Evolutionary conservation across 345 rosid genomes (phyloP).

Genomic region (Aethionema arabicum): DNA sequence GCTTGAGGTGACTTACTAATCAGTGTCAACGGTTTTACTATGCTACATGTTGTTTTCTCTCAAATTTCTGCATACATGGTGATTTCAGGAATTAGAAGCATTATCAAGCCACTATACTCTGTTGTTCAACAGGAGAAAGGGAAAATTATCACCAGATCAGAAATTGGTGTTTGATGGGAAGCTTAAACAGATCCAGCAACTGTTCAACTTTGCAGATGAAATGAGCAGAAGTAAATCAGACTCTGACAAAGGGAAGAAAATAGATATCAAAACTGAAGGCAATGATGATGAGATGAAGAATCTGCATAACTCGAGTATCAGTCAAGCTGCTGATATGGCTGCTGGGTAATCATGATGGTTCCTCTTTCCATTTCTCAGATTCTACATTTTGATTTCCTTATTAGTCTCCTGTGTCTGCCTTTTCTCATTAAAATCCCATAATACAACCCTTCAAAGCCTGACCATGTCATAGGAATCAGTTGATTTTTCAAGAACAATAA

Average conservation of each 20-base stretch:
- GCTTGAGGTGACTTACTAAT: constrained; percentile 64
- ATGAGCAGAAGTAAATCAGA: constrained; percentile 51
- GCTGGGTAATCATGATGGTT: constrained; percentile 60
- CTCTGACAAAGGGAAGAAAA: constrained; percentile 81
- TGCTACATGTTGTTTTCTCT: constrained; percentile 16
- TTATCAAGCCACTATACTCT: constrained; percentile 80
- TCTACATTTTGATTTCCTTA: constrained; percentile 7
- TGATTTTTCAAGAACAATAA: not conserved
- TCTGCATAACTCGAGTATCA: constrained; percentile 73
- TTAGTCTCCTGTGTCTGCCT: constrained; percentile 1
- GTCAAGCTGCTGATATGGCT: constrained; percentile 98
- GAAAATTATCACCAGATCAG: constrained; percentile 70
- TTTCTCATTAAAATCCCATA: constrained; percentile 8
- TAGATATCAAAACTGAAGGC: constrained; percentile 61
- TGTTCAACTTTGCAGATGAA: constrained; percentile 60
- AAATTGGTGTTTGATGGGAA: constrained; percentile 69
- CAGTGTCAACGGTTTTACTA: not conserved
- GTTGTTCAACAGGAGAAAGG: constrained; percentile 83
- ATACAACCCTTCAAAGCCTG: not conserved
- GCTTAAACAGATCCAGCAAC: constrained; percentile 82
- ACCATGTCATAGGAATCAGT: constrained; percentile 1
- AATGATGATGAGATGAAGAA: constrained; percentile 72
- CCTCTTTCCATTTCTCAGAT: constrained; percentile 17
- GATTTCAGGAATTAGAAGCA: constrained; percentile 88
- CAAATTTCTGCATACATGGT: constrained; percentile 23